Evolutionary conservation across 2,329 filamentous ascomycete species (phyloP).

Genomic region (Fusarium equiseti): DNA sequence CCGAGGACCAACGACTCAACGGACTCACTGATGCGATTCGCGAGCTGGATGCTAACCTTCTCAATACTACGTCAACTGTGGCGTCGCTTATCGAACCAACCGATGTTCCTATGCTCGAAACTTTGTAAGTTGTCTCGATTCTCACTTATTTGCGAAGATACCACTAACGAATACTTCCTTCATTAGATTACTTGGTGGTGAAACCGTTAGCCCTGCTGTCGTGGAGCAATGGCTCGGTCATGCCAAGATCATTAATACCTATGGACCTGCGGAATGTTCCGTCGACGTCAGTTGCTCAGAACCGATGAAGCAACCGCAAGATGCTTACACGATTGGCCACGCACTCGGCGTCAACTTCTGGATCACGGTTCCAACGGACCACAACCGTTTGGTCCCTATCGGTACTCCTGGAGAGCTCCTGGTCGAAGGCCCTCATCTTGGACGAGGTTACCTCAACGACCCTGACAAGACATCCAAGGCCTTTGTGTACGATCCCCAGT

Average conservation of each 20-base stretch:
- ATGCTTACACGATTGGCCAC: neutral
- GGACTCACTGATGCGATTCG: neutral
- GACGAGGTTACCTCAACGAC: neutral
- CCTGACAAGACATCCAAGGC: neutral
- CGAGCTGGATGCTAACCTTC: neutral
- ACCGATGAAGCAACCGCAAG: neutral
- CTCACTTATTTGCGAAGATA: no score
- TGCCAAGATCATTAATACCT: neutral
- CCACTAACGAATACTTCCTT: no score
- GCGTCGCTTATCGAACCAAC: neutral
- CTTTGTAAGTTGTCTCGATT: no score
- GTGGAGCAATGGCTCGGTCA: neutral
- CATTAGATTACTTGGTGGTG: neutral
- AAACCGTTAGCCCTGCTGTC: neutral
- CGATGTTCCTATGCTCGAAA: neutral
- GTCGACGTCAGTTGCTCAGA: neutral
- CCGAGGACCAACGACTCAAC: neutral
- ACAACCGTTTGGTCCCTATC: neutral
- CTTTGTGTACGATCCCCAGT: neutral
- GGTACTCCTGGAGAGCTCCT: constrained; percentile 4
- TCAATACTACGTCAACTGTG: neutral
- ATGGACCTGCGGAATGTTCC: constrained; percentile 2
- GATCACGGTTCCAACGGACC: neutral
- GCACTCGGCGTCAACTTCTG: neutral
- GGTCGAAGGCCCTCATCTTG: neutral